phyloP scores from a whole-genome alignment of 345 rosid species.

The Sonneratia alba region DNA sequence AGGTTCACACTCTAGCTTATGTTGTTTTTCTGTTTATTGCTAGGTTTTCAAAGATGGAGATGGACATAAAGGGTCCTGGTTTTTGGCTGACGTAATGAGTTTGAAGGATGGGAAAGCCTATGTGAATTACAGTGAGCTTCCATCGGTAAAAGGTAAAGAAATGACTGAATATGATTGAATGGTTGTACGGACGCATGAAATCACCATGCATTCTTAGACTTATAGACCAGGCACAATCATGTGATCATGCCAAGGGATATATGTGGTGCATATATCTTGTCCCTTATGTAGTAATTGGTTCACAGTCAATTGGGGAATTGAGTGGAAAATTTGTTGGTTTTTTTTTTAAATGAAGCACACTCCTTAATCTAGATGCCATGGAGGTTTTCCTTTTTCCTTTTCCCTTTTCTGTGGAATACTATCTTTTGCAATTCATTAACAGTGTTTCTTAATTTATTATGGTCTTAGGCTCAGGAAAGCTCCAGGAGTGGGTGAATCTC shows the following conservation, averaged over 20 bases:
- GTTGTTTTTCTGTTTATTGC: neutral
- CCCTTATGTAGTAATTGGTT: neutral
- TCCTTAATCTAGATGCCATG: neutral
- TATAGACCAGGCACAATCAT: neutral
- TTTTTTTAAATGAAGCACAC: neutral
- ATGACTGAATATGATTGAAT: conserved; percentile 27
- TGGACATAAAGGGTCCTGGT: conserved; percentile 45
- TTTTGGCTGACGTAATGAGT: conserved; percentile 55
- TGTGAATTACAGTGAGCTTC: conserved; percentile 61
- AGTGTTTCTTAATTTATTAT: no score
- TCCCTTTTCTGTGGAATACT: no score
- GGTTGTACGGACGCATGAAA: neutral
- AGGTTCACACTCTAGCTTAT: neutral
- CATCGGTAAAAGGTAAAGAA: conserved; percentile 42
- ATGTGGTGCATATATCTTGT: neutral
- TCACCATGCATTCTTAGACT: neutral
- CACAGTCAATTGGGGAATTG: neutral
- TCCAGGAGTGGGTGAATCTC: conserved; percentile 79
- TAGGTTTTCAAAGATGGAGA: conserved; percentile 69
- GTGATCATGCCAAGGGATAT: neutral
- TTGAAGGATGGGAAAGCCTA: conserved; percentile 70
- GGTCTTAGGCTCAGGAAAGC: conserved; percentile 49
- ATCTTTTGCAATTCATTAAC: neutral
- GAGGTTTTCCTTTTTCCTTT: no score
- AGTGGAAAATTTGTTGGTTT: neutral